Base-by-base conservation (phyloP, 257 asterid species). In the Fraxinus excelsior region DNA sequence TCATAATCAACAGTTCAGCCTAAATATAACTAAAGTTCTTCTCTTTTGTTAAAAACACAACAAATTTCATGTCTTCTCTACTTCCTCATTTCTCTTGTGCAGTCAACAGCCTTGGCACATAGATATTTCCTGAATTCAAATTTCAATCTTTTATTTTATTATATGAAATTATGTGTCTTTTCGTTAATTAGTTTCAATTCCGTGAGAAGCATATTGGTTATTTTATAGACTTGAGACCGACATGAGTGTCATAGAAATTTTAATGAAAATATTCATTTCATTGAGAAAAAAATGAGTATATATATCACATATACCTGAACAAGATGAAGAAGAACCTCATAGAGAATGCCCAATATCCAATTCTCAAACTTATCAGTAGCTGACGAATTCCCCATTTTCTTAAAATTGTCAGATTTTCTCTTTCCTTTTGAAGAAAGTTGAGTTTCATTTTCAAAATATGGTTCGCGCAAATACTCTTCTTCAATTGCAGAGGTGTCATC, bases 281-380 rank as follows among this genome's bases (percentile, higher is more conserved):
- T 56, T 8, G 11, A 56, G 28, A 19, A n/a, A 56, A 1, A 56
- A 56, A 19, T 56, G 65, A 56, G 11, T 56, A 56, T 38, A 38
- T 70, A 76, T 31, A 60, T 76, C 71, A 62, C 78, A 77, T 49
- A 69, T 91, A 96, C 99, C 98, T 96, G 98, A 78, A 96, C 99
- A 80, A 96, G 98, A 87, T 88, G 97, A 84, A 96, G 98, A 77
- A 96, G 94, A 80, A 90, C 85, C 92, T 96, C 99, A 78, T 83
- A 90, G 72, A 96, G 97, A 85, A 96, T 96, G 87, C 98, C 97
- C 86, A 96, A 79, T 82, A 96, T 96, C 99, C 99, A 96, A 83
- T 92, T 86, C 85, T 96, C 99, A 81, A 96, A 93, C 77, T 85
- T 96, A 78, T 90, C 96, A 85, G 89, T 82, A 46, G 98, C 98